Percentiles rank a stretch among this genome's conserved stretches.
Conservation (phyloP, 352 stramenopile genomes). For the Pythium graminicola region DNA sequence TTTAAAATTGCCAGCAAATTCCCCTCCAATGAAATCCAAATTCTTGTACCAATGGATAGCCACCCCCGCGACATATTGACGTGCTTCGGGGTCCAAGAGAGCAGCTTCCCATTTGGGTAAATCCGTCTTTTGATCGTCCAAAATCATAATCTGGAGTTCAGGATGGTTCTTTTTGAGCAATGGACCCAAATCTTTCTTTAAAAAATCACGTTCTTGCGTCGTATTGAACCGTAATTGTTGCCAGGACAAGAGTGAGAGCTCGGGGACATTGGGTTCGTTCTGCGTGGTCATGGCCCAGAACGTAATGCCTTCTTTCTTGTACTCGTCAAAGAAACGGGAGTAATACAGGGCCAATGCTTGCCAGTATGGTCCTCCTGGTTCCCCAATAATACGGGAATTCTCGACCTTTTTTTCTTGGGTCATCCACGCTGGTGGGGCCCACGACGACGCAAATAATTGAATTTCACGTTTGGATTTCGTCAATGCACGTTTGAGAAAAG, state of each 20-base stretch:
- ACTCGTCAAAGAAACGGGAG: constrained; percentile 67
- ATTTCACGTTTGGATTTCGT: constrained; percentile 36
- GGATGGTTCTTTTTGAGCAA: constrained; percentile 56
- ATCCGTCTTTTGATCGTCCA: constrained; percentile 82
- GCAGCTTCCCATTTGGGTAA: constrained; percentile 40
- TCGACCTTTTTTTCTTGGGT: constrained; percentile 60
- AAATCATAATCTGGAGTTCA: constrained; percentile 58
- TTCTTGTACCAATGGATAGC: constrained; percentile 87
- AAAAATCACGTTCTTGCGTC: constrained; percentile 48
- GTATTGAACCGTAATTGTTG: constrained; percentile 45
- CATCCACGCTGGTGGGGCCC: constrained; percentile 85
- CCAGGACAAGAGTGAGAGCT: constrained; percentile 38
- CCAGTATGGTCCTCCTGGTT: constrained; percentile 53
- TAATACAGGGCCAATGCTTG: constrained; percentile 83
- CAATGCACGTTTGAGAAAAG: constrained; percentile 57
- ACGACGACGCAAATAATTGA: constrained; percentile 69
- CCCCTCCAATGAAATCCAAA: constrained; percentile 40
- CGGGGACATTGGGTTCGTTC: constrained; percentile 68
- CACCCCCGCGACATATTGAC: constrained; percentile 71
- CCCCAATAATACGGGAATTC: constrained; percentile 51
- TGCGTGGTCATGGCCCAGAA: constrained; percentile 82
- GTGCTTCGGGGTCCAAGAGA: constrained; percentile 40
- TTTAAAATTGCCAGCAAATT: constrained; percentile 36
- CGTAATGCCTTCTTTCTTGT: constrained; percentile 59
- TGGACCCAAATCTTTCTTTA: constrained; percentile 75